Evolutionary conservation across 768 basidiomycete species (phyloP), one percentile per base, ranked within the genome.

Genomic region (Strobilomyces confusus): DNA sequence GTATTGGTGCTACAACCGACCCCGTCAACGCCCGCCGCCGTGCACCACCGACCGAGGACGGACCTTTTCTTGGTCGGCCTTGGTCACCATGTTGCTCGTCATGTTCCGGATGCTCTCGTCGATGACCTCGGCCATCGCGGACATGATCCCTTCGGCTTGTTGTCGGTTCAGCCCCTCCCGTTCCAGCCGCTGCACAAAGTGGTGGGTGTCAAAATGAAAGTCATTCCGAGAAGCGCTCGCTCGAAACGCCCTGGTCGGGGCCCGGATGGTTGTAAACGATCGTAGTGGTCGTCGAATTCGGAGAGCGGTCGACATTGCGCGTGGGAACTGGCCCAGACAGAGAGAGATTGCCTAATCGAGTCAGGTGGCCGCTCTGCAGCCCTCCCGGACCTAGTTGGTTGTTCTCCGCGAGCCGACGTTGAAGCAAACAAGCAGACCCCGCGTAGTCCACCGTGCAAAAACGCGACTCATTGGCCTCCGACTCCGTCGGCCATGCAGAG

Each of bases 71-170:
- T 97, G 93, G 60, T 97, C 92, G 0, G 92, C 86, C 69, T 92
- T 93, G 6, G 91, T 93, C 55, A 98, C 95, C 86, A 98, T 89
- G 62, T 92, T 93, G 60, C 83, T 86, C 36, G 92, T 91, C 92
- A 99, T 94, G 65, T 94, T 95, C 56, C 87, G 81, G 37, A 98
- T 86, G 66, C 92, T 94, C 77, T 99, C 97, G 70, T 97, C 92
- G 36, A 99, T 93, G 56, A 98, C 95, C 62, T 94, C 92, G 13
- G 93, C 91, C 81, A 99, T 89, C 9, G 95, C 92, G 43, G 86
- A 80, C 94, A 98, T 97, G 66, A 99, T 89, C 4, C 97, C 95
- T 68, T 98, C 93, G 0, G 95, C 94, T 72, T 98, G 95, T 20
- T 84, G 83, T 17, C 92, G 81, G 58, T 87, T 92, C 57, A 98